Base-by-base conservation (phyloP, 805 yeast genomes). In the Naumovozyma baii region DNA sequence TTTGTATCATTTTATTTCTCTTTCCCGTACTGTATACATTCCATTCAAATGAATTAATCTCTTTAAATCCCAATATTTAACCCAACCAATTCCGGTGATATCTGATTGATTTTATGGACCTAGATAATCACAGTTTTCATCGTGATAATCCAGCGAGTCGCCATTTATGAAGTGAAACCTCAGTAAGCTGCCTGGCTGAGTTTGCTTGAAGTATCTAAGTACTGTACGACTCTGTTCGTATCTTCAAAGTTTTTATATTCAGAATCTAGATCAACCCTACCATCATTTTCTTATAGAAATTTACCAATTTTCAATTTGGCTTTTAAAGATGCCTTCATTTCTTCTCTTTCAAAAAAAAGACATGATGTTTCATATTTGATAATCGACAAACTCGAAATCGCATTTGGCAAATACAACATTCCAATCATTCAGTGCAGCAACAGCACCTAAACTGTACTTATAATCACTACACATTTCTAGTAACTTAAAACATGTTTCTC, bases 131-230 rank as follows among this genome's bases (percentile, higher is more conserved):
- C 18, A 18, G 3, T 10, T 13, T 13, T 18, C 25, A 4, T 33
- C 26, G 26, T n/a, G n/a, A n/a, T n/a, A n/a, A n/a, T n/a, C n/a
- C n/a, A n/a, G n/a, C n/a, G n/a, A n/a, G n/a, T n/a, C n/a, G n/a
- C n/a, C n/a, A n/a, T 33, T 33, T 13, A 33, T 33, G 15, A 26
- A 8, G n/a, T 13, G 35, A 18, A 15, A 33, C n/a, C 35, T 33
- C 5, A 33, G 4, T 4, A 33, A 4, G 12, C 5, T 9, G 13
- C 9, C 35, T 3, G 26, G 25, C 14, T 10, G 16, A n/a, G 18
- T 18, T 33, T 17, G 26, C 17, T 33, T 14, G 14, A 17, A n/a
- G 18, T 18, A 18, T 8, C n/a, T n/a, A n/a, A n/a, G n/a, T n/a
- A n/a, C n/a, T n/a, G n/a, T n/a, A n/a, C n/a, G n/a, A n/a, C n/a